A percentile compares a stretch with the other conserved stretches of the same genome.
Conservation (phyloP, 768 basidiomycete genomes). For the Tylopilus sp. region DNA sequence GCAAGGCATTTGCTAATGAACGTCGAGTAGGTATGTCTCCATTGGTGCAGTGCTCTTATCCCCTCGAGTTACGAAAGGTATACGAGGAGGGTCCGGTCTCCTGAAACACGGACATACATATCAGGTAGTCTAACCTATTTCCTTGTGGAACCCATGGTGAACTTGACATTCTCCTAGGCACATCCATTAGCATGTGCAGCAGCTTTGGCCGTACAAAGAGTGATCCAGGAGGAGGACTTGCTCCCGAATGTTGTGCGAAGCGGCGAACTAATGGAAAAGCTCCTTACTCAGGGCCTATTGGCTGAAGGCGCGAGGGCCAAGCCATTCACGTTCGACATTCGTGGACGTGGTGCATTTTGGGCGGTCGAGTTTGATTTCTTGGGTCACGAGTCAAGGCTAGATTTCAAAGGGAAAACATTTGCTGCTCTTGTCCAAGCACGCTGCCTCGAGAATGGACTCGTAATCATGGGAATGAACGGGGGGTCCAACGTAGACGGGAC, state of each 20-base stretch:
- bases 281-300: slow-evolving; percentile 53
- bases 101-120: slow-evolving; percentile 89
- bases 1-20: slow-evolving; percentile 2
- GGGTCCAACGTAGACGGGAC: slow-evolving; percentile 67
- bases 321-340: slow-evolving; percentile 73
- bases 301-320: slow-evolving; percentile 53
- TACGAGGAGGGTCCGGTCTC: slow-evolving; percentile 63
- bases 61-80: slow-evolving; percentile 63
- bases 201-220: slow-evolving; percentile 75
- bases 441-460: slow-evolving; percentile 60
- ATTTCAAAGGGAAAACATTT: slow-evolving; percentile 54
- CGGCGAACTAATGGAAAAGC: slow-evolving; percentile 57
- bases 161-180: slow-evolving; percentile 39
- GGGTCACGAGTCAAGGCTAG: slow-evolving; percentile 37
- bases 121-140: slow-evolving; percentile 43
- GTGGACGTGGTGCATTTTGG: slow-evolving; percentile 85
- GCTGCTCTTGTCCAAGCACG: slow-evolving; percentile 69
- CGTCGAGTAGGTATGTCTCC: slow-evolving; percentile 59
- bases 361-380: slow-evolving; percentile 78
- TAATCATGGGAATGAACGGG: slow-evolving; percentile 73
- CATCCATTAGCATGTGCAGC: slow-evolving; percentile 78
- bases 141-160: neutral
- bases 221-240: slow-evolving; percentile 67
- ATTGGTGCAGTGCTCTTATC: slow-evolving; percentile 83
- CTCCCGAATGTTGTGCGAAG: slow-evolving; percentile 58